Conservation (phyloP, 192 early-diverging fungal species). For the Backusella tuberculispora region DNA sequence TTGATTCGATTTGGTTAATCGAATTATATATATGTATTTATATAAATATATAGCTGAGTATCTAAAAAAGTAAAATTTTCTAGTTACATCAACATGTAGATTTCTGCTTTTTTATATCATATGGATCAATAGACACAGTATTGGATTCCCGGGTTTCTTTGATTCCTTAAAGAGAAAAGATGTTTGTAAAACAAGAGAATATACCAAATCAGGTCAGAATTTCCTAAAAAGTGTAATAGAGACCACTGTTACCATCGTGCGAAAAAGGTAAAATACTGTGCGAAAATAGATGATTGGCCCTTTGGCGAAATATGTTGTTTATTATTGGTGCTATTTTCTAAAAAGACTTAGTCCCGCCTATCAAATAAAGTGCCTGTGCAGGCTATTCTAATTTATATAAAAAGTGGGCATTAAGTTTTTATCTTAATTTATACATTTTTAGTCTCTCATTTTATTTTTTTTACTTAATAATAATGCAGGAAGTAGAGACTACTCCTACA, state of each 20-base stretch:
- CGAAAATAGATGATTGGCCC: neutral
- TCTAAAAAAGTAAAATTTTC: conserved; percentile 6
- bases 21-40: neutral
- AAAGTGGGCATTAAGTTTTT: neutral
- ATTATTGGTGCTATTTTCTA: conserved; percentile 13
- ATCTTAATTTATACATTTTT: conserved; percentile 5
- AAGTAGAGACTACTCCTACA: neutral
- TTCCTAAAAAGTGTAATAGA: conserved; percentile 12
- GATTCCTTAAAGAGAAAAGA: conserved; percentile 10
- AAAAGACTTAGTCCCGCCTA: conserved; percentile 11
- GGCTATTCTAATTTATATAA: conserved; percentile 12
- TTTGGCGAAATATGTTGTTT: neutral
- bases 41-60: neutral
- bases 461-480: neutral
- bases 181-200: conserved; percentile 11
- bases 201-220: conserved; percentile 14
- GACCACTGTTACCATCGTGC: conserved; percentile 12
- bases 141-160: conserved; percentile 3
- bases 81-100: neutral
- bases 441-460: conserved; percentile 3
- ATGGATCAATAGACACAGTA: conserved; percentile 2
- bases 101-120: conserved; percentile 6
- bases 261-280: conserved; percentile 22
- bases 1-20: neutral
- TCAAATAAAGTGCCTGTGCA: neutral